Conservation (phyloP, 2,329 filamentous ascomycete species). For the Teratosphaeria pseudoeucalypti region DNA sequence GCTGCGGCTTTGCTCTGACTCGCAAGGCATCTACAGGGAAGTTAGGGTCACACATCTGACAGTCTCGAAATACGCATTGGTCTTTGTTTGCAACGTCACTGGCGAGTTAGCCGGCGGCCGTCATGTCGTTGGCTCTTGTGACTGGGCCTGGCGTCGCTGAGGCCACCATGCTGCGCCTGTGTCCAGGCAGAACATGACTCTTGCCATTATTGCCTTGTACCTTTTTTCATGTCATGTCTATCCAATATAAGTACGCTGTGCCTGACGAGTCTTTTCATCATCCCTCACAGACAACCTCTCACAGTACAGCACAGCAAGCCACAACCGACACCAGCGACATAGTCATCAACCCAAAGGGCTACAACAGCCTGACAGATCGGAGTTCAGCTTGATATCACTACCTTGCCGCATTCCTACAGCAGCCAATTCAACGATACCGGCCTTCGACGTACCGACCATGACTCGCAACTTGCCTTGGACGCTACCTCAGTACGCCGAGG, state of each 20-base stretch:
- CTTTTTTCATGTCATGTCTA: no score
- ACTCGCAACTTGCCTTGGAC: not conserved
- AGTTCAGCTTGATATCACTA: not conserved
- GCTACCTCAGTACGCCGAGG: not conserved
- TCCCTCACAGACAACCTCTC: not conserved
- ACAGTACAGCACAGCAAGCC: not conserved
- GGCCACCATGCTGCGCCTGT: not conserved
- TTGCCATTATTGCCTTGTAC: not conserved
- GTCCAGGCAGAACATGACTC: not conserved
- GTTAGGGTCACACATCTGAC: not conserved
- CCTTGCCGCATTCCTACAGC: not conserved
- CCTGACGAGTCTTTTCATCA: no score
- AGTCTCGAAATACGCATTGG: not conserved
- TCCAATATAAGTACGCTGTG: no score
- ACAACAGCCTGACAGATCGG: not conserved
- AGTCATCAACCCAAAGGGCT: not conserved
- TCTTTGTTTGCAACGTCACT: not conserved
- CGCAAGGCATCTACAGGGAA: not conserved
- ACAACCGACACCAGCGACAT: not conserved
- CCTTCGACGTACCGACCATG: not conserved
- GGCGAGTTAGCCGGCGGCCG: not conserved
- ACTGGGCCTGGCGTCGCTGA: not conserved
- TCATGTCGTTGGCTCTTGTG: not conserved
- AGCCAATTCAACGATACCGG: not conserved
- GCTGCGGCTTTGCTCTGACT: not conserved